Percentiles rank a stretch among this genome's conserved stretches.
Evolutionary conservation across 2,329 filamentous ascomycete genomes (phyloP).

Genomic region (Xylariaceae sp.): DNA sequence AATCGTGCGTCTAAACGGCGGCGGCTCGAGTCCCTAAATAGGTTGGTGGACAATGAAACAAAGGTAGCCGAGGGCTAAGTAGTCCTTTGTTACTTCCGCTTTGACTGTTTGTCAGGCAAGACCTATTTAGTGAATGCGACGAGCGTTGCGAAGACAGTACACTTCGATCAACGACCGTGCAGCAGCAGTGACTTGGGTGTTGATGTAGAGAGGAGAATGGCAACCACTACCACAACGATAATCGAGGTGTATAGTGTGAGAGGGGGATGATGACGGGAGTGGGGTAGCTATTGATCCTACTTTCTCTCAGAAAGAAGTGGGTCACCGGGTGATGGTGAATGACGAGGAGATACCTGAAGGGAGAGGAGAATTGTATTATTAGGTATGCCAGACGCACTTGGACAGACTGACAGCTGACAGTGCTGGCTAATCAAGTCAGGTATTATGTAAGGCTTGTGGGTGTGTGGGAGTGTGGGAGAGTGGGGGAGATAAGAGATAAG

Average conservation of each 20-base stretch:
- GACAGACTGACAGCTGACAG: constrained; percentile 36
- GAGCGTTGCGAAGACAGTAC: constrained; percentile 24
- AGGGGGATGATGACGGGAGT: not conserved
- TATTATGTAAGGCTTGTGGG: constrained; percentile 41
- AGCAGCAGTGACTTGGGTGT: not conserved
- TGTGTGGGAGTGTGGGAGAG: constrained; percentile 28
- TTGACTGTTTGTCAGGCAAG: constrained; percentile 27
- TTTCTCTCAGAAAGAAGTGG: constrained; percentile 15
- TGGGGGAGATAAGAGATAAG: too few species aligned
- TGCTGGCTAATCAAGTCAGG: constrained; percentile 17
- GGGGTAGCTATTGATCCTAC: not conserved
- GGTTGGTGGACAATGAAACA: constrained; percentile 33
- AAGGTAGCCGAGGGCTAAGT: constrained; percentile 27
- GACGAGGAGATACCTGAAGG: constrained; percentile 18
- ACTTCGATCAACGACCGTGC: constrained; percentile 17
- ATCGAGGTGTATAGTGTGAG: constrained; percentile 11
- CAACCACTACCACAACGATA: constrained; percentile 3
- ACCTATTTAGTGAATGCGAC: constrained; percentile 23
- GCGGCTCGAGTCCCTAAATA: constrained; percentile 35
- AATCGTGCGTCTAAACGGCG: constrained; percentile 27
- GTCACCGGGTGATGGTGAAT: constrained; percentile 9
- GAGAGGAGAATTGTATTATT: constrained; percentile 20
- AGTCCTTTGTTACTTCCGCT: constrained; percentile 32
- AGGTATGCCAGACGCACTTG: constrained; percentile 39
- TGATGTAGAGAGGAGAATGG: constrained; percentile 12